phyloP scores from a whole-genome alignment of 345 rosid species.

The Punica granatum region DNA sequence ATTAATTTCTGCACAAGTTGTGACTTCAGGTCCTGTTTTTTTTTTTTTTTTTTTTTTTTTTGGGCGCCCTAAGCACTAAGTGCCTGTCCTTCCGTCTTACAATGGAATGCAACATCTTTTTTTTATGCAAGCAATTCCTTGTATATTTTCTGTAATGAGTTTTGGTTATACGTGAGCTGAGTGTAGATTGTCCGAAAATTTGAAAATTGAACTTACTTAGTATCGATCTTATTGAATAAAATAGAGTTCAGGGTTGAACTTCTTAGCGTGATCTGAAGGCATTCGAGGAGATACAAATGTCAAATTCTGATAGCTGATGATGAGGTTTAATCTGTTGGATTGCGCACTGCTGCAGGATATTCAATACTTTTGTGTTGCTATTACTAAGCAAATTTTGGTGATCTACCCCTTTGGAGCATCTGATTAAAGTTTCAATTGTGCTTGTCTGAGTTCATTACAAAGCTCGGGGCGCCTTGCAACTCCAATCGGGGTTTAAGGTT shows the following conservation, averaged over 20 bases:
- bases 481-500: background rate
- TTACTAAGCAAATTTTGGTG: background rate
- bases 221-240: background rate
- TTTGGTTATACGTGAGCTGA: background rate
- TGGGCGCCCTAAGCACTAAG: too few relatives aligned
- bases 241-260: background rate
- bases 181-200: background rate
- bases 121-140: background rate
- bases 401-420: background rate
- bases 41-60: too few relatives aligned
- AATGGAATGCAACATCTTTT: background rate
- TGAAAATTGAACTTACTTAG: background rate
- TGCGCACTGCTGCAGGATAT: background rate
- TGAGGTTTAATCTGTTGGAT: background rate
- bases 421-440: background rate
- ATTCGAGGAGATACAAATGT: background rate
- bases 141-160: background rate
- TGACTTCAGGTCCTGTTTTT: too few relatives aligned
- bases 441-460: too few relatives aligned
- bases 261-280: background rate
- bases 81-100: background rate
- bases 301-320: background rate
- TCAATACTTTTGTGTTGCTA: background rate
- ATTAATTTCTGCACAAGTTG: background rate
- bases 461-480: too few relatives aligned